A percentile compares a stretch with the other conserved stretches of the same genome.
These are phyloP conservation scores for Alternaria panax DNA, from an alignment of 2,329 filamentous ascomycete species.

Conservation along the genomic window DNA sequence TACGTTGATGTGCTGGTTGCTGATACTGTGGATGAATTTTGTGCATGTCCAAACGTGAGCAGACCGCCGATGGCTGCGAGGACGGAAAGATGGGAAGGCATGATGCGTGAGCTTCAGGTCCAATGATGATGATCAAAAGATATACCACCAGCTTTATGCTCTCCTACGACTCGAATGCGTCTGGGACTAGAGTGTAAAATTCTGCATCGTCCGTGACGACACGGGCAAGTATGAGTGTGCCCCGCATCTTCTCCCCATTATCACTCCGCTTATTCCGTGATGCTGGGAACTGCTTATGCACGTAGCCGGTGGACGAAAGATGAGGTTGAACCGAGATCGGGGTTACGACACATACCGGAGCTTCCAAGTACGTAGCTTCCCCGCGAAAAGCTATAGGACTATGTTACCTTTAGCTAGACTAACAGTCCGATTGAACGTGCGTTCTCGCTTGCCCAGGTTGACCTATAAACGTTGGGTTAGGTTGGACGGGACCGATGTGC, in stretches of 20 bases:
- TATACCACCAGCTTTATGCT: not conserved
- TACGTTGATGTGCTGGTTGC: conserved; percentile 23
- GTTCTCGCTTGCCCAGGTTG: not conserved
- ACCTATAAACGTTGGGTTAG: not conserved
- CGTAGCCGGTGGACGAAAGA: not conserved
- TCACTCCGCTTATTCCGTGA: not conserved
- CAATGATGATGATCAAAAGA: not conserved
- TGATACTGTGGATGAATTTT: not conserved
- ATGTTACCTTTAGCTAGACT: not conserved
- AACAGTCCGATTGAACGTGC: not conserved
- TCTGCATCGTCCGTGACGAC: conserved; percentile 1
- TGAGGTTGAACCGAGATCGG: not conserved
- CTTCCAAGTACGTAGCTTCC: not conserved
- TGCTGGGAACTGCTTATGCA: not conserved
- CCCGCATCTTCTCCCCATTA: not conserved
- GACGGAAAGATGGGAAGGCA: conserved; percentile 6
- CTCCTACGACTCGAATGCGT: not conserved
- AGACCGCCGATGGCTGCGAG: conserved; percentile 3
- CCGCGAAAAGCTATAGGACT: not conserved
- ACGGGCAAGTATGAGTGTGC: not conserved
- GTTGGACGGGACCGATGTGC: not conserved
- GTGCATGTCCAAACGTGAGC: conserved; percentile 1
- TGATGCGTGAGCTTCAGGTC: not conserved
- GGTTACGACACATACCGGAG: not conserved
- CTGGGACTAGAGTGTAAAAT: not conserved